These are phyloP conservation scores for Penicillium malachiteum DNA, from an alignment of 495 filamentous ascomycete species.

Conservation along the genomic window DNA sequence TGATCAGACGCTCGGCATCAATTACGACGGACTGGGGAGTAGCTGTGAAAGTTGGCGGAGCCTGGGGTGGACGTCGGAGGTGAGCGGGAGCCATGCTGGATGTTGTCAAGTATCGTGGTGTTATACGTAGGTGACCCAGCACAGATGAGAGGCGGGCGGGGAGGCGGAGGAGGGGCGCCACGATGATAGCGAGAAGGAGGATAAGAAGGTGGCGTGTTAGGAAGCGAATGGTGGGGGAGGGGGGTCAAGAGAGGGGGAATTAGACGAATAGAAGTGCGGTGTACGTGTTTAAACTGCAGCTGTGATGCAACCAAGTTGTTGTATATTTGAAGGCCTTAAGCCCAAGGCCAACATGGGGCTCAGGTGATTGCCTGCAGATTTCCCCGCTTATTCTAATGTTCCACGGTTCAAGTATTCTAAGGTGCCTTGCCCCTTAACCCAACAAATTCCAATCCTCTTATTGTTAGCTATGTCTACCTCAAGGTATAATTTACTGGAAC, in stretches of 20 bases:
- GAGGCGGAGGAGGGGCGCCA: slow-evolving; percentile 70
- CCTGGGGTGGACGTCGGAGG: slow-evolving; percentile 71
- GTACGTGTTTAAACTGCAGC: slow-evolving; percentile 6
- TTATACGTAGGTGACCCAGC: slow-evolving; percentile 55
- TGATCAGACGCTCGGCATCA: slow-evolving; percentile 74
- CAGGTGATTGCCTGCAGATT: background rate
- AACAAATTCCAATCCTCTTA: background rate
- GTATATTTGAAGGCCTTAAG: too few species aligned
- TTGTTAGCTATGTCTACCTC: background rate
- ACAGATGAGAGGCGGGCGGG: slow-evolving; percentile 57
- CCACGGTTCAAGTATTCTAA: background rate
- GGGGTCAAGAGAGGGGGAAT: background rate
- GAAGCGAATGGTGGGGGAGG: slow-evolving; percentile 23
- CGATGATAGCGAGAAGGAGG: slow-evolving; percentile 63
- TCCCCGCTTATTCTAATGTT: background rate
- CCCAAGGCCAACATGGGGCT: background rate
- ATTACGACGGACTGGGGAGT: slow-evolving; percentile 72
- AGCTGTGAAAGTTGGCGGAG: slow-evolving; percentile 81
- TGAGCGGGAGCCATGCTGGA: slow-evolving; percentile 66
- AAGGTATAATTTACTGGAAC: background rate
- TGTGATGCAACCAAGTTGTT: background rate
- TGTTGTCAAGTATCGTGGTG: slow-evolving; percentile 53
- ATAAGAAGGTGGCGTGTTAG: slow-evolving; percentile 52
- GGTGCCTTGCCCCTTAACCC: background rate
- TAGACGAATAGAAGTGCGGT: background rate